Evolutionary conservation across 2,329 filamentous ascomycete genomes (phyloP), one percentile per base, ranked within the genome.

Genomic region (Mariannaea elegans): DNA sequence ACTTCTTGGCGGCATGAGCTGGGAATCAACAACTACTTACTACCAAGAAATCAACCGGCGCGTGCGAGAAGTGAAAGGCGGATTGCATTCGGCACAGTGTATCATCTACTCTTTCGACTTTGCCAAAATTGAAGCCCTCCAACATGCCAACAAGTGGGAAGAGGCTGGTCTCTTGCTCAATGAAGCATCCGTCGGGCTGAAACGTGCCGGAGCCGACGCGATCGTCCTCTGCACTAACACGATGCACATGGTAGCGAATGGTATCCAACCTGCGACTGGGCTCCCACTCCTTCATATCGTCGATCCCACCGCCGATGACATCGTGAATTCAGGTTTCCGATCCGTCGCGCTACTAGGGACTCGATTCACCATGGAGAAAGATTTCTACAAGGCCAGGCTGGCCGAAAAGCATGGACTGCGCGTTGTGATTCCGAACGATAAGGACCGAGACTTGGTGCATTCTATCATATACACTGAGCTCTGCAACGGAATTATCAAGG

Each of bases 1-100:
- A 2, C 24, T 72, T 0, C 61, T 72, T 8, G 70, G 68, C 2
- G 70, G 70, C 13, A 72, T 70, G 68, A 72, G 64, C 44, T 71
- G 65, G 65, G 66, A 71, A 10, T 70, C 70, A 0, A 72, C 68
- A 1, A 61, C 63, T 0, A 67, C 62, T 0, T 72, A 72, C 54
- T 72, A 72, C 39, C 65, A 67, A 31, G 62, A 67, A 9, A 70
- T 72, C 47, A 71, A 71, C 16, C 59, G 66, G 6, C 65, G 65
- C 2, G 66, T 71, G 2, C 64, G 66, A 2, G 19, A 66, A 3
- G 39, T 65, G 3, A 55, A 60, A 7, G 67, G 68, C 16, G 67
- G 67, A 1, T 38, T 70, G 3, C 68, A 72, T 45, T 71, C 70
- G 0, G 64, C 68, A 0, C 42, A 57, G 0, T 70, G 64, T 42